Base-by-base conservation (phyloP, 1,284 basidiomycete species). In the Sanghuangporus sanghuang region DNA sequence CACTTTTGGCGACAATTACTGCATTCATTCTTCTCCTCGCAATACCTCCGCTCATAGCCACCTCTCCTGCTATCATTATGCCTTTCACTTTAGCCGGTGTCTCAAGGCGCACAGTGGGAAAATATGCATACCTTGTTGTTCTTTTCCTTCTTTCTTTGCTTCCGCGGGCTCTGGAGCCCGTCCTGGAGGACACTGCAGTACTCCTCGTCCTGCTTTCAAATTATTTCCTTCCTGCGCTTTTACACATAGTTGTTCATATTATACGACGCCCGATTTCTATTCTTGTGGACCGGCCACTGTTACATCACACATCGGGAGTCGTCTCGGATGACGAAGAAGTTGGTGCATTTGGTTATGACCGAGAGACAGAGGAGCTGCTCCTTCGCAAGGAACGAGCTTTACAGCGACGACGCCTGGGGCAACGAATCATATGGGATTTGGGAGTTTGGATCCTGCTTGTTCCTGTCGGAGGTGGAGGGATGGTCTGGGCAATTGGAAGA, bases 341-440 rank as follows among this genome's bases (percentile, higher is more conserved):
- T 32, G 54, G 63, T 27, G 66, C 72, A 46, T 73, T 74, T 18
- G 71, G 72, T 18, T 70, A 77, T 56, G 87, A 90, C 68, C 58
- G 67, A 23, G 73, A 74, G 55, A 63, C 58, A 16, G 57, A 63
- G 44, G 83, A 86, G 58, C 80, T 93, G 32, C 76, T 93, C 48
- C 81, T 87, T 68, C 80, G 89, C 65, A 93, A 93, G 75, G 90
- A 93, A 73, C 79, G 82, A 57, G 82, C 83, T 38, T 74, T 93
- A 62, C 90, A 93, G 72, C 79, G 80, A 61, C 78, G 79, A 49
- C 82, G 90, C 65, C 79, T 85, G 53, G 80, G 81, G 46, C 81
- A 81, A 65, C 78, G 90, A 32, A 74, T 92, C 42, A 69, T 85
- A 1, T 92, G 89, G 86, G 90, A 93, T 72, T 70, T 90, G 7